These are phyloP conservation scores for Pugionium cornutum DNA, from an alignment of 345 rosid genomes.

Conservation along the genomic window DNA sequence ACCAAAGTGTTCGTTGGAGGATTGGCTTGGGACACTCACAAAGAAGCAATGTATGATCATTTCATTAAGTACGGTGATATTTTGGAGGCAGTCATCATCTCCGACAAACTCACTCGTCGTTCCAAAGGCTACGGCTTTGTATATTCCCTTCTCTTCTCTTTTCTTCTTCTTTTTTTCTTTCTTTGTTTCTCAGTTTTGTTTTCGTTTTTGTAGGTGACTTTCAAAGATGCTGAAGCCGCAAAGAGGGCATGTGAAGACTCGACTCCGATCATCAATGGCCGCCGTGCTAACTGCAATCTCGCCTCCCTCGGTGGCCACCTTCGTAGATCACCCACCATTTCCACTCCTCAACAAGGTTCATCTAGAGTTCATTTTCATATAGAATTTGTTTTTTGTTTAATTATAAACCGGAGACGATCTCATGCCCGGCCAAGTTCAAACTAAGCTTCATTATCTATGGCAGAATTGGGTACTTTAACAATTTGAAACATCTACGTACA, in stretches of 20 bases:
- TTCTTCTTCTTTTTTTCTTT: neutral
- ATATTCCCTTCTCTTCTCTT: conserved; percentile 21
- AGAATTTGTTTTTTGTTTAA: neutral
- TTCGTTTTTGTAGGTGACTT: conserved; percentile 62
- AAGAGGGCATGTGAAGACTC: conserved; percentile 86
- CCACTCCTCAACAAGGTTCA: conserved; percentile 68
- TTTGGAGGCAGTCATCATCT: conserved; percentile 92
- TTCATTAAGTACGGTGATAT: conserved; percentile 90
- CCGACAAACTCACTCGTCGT: conserved; percentile 85
- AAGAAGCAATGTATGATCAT: conserved; percentile 79
- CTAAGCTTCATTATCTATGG: neutral
- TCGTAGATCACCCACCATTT: conserved; percentile 54
- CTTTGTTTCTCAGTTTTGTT: neutral
- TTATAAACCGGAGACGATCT: neutral
- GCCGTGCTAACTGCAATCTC: conserved; percentile 93
- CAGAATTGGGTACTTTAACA: neutral
- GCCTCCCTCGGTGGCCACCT: conserved; percentile 93
- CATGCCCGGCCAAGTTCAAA: no score
- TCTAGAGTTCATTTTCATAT: neutral
- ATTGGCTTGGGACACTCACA: conserved; percentile 93
- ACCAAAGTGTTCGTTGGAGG: conserved; percentile 99
- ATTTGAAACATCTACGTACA: neutral
- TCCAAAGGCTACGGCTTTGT: conserved; percentile 99
- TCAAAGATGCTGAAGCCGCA: conserved; percentile 88
- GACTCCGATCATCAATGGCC: conserved; percentile 81